Conservation (phyloP, 257 asterid species). For the Salvia rosmarinus region DNA sequence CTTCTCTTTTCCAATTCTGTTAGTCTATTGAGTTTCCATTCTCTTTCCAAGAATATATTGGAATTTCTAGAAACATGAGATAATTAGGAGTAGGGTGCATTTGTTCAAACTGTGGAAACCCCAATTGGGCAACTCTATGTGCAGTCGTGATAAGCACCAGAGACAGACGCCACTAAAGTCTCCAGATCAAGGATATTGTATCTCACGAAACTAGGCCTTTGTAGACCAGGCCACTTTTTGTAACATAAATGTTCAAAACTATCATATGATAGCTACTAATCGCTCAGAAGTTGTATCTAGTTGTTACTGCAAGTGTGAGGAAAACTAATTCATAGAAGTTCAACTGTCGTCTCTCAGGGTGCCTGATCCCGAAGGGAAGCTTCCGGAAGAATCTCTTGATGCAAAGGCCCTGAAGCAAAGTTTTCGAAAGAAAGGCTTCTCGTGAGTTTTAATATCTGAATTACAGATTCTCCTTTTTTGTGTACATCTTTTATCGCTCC, state of each 20-base stretch:
- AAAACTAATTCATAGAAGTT: constrained; percentile 18
- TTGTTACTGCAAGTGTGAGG: not conserved
- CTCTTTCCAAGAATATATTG: no score
- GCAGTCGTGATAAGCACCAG: no score
- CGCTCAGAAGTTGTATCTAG: not conserved
- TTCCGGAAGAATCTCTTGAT: constrained; percentile 82
- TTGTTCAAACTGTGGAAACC: constrained; percentile 1
- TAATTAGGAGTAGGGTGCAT: constrained; percentile 1
- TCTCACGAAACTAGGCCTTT: not conserved
- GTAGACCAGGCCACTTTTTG: not conserved
- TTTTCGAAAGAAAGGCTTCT: constrained; percentile 81
- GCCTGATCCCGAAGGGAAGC: constrained; percentile 90
- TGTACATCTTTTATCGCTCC: not conserved
- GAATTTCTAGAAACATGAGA: not conserved
- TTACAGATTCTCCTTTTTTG: not conserved
- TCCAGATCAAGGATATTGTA: no score
- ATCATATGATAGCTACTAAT: not conserved
- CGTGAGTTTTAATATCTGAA: constrained; percentile 56
- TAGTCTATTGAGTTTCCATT: no score
- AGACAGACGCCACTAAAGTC: no score
- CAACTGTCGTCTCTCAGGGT: constrained; percentile 46
- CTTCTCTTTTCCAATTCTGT: not conserved
- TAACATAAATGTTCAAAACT: not conserved
- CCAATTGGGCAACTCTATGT: not conserved
- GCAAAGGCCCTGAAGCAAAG: constrained; percentile 64